These are phyloP conservation scores for Phytopythium vexans DNA, from an alignment of 352 stramenopile genomes.

Conservation along the genomic window DNA sequence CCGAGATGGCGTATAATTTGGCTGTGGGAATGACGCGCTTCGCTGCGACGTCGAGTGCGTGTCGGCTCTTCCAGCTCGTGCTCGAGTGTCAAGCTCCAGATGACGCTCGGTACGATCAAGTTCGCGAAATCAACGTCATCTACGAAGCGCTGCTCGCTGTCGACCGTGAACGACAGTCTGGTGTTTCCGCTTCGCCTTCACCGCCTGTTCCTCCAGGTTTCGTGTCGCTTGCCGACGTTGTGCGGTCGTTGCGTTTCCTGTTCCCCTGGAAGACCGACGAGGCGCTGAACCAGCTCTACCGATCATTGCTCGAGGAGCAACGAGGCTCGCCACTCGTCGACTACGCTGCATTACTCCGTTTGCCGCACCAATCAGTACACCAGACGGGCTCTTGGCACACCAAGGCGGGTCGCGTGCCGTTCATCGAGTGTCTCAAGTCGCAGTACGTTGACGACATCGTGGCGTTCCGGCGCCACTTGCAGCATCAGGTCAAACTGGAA, in stretches of 20 bases:
- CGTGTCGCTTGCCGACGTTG: constrained; percentile 39
- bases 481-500: constrained; percentile 26
- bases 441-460: constrained; percentile 67
- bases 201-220: constrained; percentile 11
- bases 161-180: constrained; percentile 45
- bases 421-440: constrained; percentile 40
- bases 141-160: constrained; percentile 46
- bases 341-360: constrained; percentile 33
- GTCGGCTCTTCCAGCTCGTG: constrained; percentile 51
- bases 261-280: constrained; percentile 68
- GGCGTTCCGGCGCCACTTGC: constrained; percentile 38
- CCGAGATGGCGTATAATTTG: constrained; percentile 68
- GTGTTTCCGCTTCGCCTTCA: background rate
- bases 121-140: constrained; percentile 34
- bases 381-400: background rate
- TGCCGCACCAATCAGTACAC: constrained; percentile 6
- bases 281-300: constrained; percentile 37
- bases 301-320: constrained; percentile 39
- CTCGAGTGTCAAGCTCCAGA: constrained; percentile 41
- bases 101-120: constrained; percentile 39
- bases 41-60: constrained; percentile 33
- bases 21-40: constrained; percentile 42
- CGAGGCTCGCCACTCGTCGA: constrained; percentile 34
- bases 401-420: background rate
- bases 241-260: constrained; percentile 37